Evolutionary conservation across 1,284 basidiomycete species (phyloP).

Genomic region (Pyrrhoderma lamaoense): DNA sequence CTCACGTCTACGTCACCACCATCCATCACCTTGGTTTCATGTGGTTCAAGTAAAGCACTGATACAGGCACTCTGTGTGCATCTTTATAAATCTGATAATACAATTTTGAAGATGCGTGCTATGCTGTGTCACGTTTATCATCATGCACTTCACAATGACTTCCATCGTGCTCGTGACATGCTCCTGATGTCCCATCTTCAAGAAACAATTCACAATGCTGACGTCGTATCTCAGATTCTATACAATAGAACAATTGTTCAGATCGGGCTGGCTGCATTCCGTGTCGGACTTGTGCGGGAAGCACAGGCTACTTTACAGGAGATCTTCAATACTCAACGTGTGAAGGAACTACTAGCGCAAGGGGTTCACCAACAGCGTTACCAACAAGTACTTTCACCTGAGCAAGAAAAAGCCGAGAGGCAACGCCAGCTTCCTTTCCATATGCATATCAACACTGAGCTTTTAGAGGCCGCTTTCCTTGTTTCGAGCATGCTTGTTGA

Average conservation of each 20-base stretch:
- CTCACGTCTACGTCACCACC: constrained; percentile 51
- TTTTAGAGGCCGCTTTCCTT: constrained; percentile 95
- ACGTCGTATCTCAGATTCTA: constrained; percentile 95
- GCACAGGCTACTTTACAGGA: constrained; percentile 90
- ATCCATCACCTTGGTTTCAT: constrained; percentile 47
- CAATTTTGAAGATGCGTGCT: constrained; percentile 89
- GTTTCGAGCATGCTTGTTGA: constrained; percentile 99
- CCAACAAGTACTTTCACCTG: constrained; percentile 80
- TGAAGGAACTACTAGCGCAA: constrained; percentile 96
- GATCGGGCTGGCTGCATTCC: constrained; percentile 95
- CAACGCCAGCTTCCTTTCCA: constrained; percentile 97
- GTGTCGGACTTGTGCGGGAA: constrained; percentile 91
- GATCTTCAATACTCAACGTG: constrained; percentile 92
- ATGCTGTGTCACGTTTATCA: constrained; percentile 98
- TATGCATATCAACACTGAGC: constrained; percentile 99
- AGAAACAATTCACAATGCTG: constrained; percentile 91
- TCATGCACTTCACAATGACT: constrained; percentile 94
- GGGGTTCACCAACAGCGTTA: constrained; percentile 92
- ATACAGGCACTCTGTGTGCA: constrained; percentile 88
- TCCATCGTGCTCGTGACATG: constrained; percentile 97
- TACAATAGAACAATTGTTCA: constrained; percentile 98
- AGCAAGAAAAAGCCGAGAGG: constrained; percentile 96
- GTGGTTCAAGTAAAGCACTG: constrained; percentile 59
- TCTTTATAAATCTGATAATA: constrained; percentile 89
- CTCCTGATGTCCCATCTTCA: constrained; percentile 98